Conservation (phyloP, 1,139 yeast species). For the Yamadazyma taylorii region DNA sequence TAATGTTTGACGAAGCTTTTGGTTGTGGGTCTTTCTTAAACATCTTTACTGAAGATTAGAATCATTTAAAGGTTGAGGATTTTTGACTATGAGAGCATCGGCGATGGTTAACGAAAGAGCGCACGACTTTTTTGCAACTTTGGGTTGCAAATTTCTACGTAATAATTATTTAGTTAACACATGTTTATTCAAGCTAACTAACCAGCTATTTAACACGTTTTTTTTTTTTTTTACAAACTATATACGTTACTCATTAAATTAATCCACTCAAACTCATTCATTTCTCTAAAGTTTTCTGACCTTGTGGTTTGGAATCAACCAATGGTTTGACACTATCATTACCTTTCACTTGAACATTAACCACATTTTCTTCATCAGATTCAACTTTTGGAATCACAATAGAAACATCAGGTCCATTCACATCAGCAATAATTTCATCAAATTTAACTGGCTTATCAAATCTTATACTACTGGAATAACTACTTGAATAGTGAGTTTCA, state of each 20-base stretch:
- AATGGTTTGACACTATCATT: constrained; percentile 4
- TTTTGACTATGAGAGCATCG: not conserved
- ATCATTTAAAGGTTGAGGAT: too few species aligned
- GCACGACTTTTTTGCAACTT: too few species aligned
- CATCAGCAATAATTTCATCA: constrained; percentile 21
- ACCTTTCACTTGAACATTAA: constrained; percentile 12
- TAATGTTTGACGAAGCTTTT: constrained; percentile 76
- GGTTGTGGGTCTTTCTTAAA: constrained; percentile 64
- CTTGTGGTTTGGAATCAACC: constrained; percentile 1
- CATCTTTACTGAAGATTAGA: constrained; percentile 36
- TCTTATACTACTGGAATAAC: constrained; percentile 19
- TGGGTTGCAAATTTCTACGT: too few species aligned
- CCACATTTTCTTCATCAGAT: constrained; percentile 19
- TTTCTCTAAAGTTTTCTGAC: not conserved
- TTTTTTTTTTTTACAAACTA: too few species aligned
- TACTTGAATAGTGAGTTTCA: constrained; percentile 15
- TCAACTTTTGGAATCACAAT: constrained; percentile 24
- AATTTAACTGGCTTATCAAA: constrained; percentile 23
- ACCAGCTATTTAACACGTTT: too few species aligned
- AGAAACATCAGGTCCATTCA: constrained; percentile 17
- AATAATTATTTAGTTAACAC: too few species aligned
- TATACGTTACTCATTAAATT: too few species aligned
- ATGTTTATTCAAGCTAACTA: too few species aligned
- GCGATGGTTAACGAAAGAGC: not conserved
- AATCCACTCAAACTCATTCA: too few species aligned